Percentiles rank a stretch among this genome's conserved stretches.
phyloP scores from a whole-genome alignment of 2,329 filamentous ascomycete species.

The Blastomyces emzantsi region DNA sequence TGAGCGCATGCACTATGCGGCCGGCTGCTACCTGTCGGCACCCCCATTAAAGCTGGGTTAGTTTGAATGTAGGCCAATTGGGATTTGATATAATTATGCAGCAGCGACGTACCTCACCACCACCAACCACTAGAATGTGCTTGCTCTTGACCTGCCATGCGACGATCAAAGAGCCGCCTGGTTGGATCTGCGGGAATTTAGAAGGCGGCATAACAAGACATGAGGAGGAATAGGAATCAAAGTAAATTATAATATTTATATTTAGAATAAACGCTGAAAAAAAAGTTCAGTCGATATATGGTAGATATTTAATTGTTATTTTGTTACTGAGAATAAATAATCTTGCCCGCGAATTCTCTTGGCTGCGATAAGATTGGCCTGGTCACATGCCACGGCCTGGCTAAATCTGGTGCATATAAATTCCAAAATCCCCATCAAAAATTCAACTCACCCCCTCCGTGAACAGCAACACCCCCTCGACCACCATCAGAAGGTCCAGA shows the following conservation, averaged over 20 bases:
- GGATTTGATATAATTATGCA: conserved; percentile 6
- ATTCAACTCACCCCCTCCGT: neutral
- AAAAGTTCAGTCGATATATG: neutral
- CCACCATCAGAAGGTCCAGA: neutral
- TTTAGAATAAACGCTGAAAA: neutral
- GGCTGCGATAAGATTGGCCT: neutral
- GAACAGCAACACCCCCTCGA: neutral
- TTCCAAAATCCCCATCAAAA: neutral
- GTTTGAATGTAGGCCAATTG: conserved; percentile 2
- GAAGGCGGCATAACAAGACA: conserved; percentile 23
- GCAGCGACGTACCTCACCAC: conserved; percentile 65
- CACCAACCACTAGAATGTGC: conserved; percentile 83
- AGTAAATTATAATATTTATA: neutral
- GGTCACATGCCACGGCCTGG: neutral
- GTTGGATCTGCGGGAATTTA: conserved; percentile 68
- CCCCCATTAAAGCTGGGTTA: conserved; percentile 10
- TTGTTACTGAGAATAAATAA: neutral
- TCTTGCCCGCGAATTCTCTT: neutral
- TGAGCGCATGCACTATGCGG: conserved; percentile 86
- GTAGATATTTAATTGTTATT: neutral
- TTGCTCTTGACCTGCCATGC: conserved; percentile 94
- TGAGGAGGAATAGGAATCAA: neutral
- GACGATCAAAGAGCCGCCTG: conserved; percentile 84
- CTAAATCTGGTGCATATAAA: neutral
- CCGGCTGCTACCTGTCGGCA: conserved; percentile 74